A percentile compares a stretch with the other conserved stretches of the same genome.
phyloP scores from a whole-genome alignment of 176 grass and related monocot genomes.

The Carex kokanica region DNA sequence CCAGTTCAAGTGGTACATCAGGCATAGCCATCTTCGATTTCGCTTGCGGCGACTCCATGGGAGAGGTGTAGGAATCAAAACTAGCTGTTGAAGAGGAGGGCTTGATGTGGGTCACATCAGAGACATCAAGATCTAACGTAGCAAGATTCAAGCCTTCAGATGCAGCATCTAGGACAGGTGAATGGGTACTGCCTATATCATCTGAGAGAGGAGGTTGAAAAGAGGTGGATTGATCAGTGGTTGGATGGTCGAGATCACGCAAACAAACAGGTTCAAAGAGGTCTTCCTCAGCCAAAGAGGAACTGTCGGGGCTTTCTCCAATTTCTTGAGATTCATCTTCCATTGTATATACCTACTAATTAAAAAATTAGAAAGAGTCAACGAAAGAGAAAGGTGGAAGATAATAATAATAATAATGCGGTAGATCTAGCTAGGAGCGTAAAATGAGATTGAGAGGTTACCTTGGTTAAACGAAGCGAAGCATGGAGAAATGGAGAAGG shows the following conservation, averaged over 20 bases:
- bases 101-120: neutral
- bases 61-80: conserved; percentile 26
- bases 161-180: conserved; percentile 3
- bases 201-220: conserved; percentile 11
- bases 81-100: conserved; percentile 14
- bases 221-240: neutral
- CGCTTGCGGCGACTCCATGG: conserved; percentile 30
- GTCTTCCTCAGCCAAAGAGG: conserved; percentile 33
- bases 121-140: neutral
- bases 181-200: neutral
- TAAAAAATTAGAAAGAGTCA: conserved; percentile 51
- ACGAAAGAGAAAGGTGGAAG: conserved; percentile 45
- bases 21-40: conserved; percentile 36
- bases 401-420: neutral
- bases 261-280: conserved; percentile 43
- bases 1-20: conserved; percentile 56
- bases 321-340: conserved; percentile 51
- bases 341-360: conserved; percentile 49
- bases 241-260: conserved; percentile 23
- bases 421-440: conserved; percentile 21
- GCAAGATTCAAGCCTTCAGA: neutral
- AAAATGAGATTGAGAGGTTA: too few species aligned
- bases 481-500: conserved; percentile 12
- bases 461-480: conserved; percentile 23
- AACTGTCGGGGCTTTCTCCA: conserved; percentile 13